Conservation (phyloP, 2,329 filamentous ascomycete species). For the Cryphonectria nitschkei region DNA sequence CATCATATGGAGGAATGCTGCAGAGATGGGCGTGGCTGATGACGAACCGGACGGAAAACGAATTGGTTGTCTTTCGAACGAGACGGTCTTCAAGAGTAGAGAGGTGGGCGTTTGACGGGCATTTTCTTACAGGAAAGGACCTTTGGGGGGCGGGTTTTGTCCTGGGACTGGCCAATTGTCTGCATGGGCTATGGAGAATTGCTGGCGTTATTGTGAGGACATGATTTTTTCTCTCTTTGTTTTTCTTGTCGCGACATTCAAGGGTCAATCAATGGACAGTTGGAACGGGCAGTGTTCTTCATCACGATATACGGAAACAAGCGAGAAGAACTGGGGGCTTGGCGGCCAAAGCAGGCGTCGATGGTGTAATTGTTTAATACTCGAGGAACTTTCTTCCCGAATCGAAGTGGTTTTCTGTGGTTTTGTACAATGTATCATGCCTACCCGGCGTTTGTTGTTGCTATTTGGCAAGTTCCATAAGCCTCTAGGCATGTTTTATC, state of each 20-base stretch:
- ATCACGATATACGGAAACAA: not conserved
- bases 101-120: not conserved
- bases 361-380: constrained; percentile 8
- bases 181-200: not conserved
- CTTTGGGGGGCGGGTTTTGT: not conserved
- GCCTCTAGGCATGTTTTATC: not conserved
- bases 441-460: not conserved
- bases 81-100: not conserved
- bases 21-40: not conserved
- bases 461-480: not conserved
- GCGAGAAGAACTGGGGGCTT: not conserved
- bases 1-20: not conserved
- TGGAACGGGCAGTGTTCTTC: not conserved
- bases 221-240: not conserved
- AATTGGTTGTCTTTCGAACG: not conserved
- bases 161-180: not conserved
- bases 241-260: not conserved
- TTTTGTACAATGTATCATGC: not conserved
- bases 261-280: not conserved
- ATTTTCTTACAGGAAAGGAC: not conserved
- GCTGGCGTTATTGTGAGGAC: not conserved
- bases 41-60: not conserved
- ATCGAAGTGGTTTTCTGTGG: not conserved
- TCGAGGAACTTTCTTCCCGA: not conserved
- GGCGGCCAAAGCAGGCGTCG: constrained; percentile 2